Conservation (phyloP, 345 rosid genomes). For the Populus pruinosa region DNA sequence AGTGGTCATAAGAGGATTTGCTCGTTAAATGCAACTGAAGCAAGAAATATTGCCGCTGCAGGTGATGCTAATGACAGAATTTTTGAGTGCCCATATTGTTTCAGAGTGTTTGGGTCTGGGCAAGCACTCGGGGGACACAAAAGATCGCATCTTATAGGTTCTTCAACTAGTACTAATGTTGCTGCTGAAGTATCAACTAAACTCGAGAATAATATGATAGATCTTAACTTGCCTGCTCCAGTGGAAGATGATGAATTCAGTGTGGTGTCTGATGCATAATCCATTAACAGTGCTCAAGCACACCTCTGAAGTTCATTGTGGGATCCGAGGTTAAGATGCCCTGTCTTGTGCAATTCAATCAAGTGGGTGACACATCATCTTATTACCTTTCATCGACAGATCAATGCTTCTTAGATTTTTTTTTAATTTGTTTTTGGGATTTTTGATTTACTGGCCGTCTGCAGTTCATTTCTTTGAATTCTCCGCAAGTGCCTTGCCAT, state of each 20-base stretch:
- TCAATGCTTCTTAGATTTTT: background rate
- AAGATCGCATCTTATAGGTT: conserved; percentile 21
- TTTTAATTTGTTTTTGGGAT: background rate
- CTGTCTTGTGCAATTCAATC: background rate
- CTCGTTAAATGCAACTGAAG: conserved; percentile 13
- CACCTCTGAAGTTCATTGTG: background rate
- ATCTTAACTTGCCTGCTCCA: conserved; percentile 39
- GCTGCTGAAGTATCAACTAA: conserved; percentile 1
- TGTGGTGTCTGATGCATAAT: conserved; percentile 29
- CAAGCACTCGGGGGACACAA: conserved; percentile 41
- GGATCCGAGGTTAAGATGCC: conserved; percentile 6
- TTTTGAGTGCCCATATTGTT: conserved; percentile 31
- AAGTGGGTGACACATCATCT: background rate
- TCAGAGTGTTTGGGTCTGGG: conserved; percentile 32
- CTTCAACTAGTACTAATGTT: background rate
- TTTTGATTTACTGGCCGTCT: conserved; percentile 3
- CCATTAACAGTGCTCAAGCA: background rate
- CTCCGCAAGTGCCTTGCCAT: conserved; percentile 2
- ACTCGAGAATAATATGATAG: conserved; percentile 14
- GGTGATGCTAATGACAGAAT: conserved; percentile 10
- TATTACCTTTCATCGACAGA: background rate
- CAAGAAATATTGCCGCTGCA: background rate
- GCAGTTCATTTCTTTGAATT: conserved; percentile 7
- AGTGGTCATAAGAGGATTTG: conserved; percentile 24
- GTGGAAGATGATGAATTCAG: conserved; percentile 34